Percentiles rank a stretch among this genome's conserved stretches.
Evolutionary conservation across 768 basidiomycete species (phyloP).

Genomic region (Neoboletus magnificus): DNA sequence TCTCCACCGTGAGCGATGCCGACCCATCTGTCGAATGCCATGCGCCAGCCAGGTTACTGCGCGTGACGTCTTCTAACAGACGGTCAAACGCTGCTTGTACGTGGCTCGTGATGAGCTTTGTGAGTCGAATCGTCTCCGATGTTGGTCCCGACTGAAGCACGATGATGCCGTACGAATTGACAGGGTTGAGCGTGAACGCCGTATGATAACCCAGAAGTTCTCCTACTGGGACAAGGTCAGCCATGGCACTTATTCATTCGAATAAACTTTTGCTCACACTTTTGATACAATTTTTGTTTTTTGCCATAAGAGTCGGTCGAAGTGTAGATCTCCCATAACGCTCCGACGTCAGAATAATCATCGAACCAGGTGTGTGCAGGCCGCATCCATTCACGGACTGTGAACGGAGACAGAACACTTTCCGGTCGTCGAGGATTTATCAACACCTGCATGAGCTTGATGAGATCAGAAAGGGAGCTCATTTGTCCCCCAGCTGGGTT

Average conservation of each 20-base stretch:
- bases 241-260: background rate
- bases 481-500: slow-evolving; percentile 52
- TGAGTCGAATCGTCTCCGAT: slow-evolving; percentile 30
- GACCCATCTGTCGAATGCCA: slow-evolving; percentile 33
- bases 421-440: slow-evolving; percentile 39
- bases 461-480: slow-evolving; percentile 46
- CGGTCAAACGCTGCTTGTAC: slow-evolving; percentile 36
- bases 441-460: slow-evolving; percentile 42
- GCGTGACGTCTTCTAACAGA: slow-evolving; percentile 28
- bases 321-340: slow-evolving; percentile 42
- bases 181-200: slow-evolving; percentile 38
- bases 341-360: slow-evolving; percentile 38
- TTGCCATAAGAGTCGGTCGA: slow-evolving; percentile 29
- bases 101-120: slow-evolving; percentile 30
- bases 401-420: slow-evolving; percentile 33
- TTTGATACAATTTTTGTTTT: slow-evolving; percentile 34
- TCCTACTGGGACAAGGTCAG: slow-evolving; percentile 30
- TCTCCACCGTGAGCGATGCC: slow-evolving; percentile 28
- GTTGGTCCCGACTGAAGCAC: slow-evolving; percentile 40
- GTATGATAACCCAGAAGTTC: slow-evolving; percentile 40
- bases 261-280: background rate
- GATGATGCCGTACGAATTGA: slow-evolving; percentile 40
- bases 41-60: slow-evolving; percentile 30
- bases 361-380: slow-evolving; percentile 39
- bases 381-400: slow-evolving; percentile 42